Base-by-base conservation (phyloP, 306 rosid genomes). In the Sindora glabra region DNA sequence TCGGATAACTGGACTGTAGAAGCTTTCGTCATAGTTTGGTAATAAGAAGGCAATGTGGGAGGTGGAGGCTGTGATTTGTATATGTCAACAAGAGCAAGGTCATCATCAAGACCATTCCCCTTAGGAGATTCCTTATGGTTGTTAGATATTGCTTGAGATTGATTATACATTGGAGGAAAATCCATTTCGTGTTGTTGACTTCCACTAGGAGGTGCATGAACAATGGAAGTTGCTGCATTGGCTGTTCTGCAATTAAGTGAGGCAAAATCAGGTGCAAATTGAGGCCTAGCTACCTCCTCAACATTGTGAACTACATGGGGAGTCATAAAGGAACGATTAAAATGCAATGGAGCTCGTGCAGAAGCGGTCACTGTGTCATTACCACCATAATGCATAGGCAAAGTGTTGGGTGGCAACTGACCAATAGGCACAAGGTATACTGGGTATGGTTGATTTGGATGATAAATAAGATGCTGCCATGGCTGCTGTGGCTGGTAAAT, bases 31-130 rank as follows among this genome's bases (percentile, higher is more conserved):
- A 56, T 51, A 67, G 67, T 67, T 73, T 61, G 67, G 67, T 41
- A 57, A 30, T 39, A 38, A 37, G 81, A 75, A 69, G 75, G 50
- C 48, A 41, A 48, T 5, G 58, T 46, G 0, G 88, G 92, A 22
- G 83, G 82, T 4, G 81, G 80, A 55, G 94, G 89, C 78, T 85
- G 89, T 65, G 89, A 81, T 72, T 85, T 85, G 78, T 81, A 85
- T 62, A 81, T 77, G 45, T 68, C 76, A 40, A 30, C 67, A 24
- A 8, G 71, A 23, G 77, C 78, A 56, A 56, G 66, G 13, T 74
- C 80, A 13, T 75, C 75, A 17, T 68, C 70, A 38, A 38, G 30
- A 24, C 63, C 80, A 50, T 74, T 48, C 48, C 42, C 57, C 54
- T 24, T 25, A 5, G 67, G 21, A 37, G 76, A 64, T 64, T 85